These are phyloP conservation scores for Diaporthe sp. DNA, from an alignment of 2,329 filamentous ascomycete genomes.

Conservation along the genomic window DNA sequence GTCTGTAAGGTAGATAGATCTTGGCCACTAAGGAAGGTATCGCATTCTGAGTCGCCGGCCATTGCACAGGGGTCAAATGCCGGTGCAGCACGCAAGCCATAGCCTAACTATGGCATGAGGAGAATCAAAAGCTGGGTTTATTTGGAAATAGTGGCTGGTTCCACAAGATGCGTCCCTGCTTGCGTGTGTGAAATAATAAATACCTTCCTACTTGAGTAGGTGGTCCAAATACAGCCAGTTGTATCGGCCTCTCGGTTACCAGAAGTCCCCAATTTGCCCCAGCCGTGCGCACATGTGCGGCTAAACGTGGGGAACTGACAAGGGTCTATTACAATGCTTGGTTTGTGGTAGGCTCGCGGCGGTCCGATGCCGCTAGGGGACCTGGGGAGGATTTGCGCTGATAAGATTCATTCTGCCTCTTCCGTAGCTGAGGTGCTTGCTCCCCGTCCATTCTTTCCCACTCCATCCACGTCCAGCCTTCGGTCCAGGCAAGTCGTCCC, in stretches of 20 bases:
- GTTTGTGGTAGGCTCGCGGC: conserved; percentile 5
- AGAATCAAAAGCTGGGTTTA: conserved; percentile 9
- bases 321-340: conserved; percentile 12
- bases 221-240: neutral
- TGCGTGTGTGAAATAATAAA: neutral
- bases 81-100: neutral
- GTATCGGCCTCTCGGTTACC: neutral
- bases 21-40: neutral
- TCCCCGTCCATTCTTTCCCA: conserved; percentile 12
- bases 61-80: neutral
- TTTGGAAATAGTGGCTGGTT: neutral
- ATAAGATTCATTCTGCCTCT: conserved; percentile 11
- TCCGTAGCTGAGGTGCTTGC: conserved; percentile 2
- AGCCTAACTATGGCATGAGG: neutral
- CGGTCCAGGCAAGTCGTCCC: conserved; percentile 32
- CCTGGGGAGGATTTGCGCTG: conserved; percentile 30
- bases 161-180: neutral
- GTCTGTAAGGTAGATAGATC: conserved; percentile 10
- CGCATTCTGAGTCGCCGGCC: neutral
- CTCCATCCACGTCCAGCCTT: conserved; percentile 21
- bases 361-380: conserved; percentile 40
- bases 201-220: neutral
- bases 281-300: conserved; percentile 31
- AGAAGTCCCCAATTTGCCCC: conserved; percentile 18
- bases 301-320: conserved; percentile 31